Evolutionary conservation across 768 basidiomycete species (phyloP).

Genomic region (Leucocoprinus sp.): DNA sequence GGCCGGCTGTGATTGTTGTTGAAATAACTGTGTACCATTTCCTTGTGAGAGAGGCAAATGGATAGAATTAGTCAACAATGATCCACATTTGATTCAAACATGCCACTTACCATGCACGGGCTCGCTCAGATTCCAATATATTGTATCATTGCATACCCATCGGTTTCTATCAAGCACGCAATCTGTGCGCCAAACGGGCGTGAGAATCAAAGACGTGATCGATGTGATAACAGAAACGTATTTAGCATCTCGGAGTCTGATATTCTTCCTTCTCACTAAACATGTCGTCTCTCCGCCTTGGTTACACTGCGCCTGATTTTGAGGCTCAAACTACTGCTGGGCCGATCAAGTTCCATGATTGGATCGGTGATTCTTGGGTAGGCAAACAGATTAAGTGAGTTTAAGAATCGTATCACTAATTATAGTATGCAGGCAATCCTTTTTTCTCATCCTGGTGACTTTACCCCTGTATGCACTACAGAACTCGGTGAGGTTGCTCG

Average conservation of each 20-base stretch:
- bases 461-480: slow-evolving; percentile 93
- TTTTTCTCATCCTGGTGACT: slow-evolving; percentile 93
- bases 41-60: too few relatives aligned
- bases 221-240: slow-evolving; percentile 1
- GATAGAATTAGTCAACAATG: too few relatives aligned
- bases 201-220: slow-evolving; percentile 62
- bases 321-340: slow-evolving; percentile 85
- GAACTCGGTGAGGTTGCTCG: slow-evolving; percentile 95
- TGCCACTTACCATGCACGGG: too few relatives aligned
- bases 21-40: too few relatives aligned
- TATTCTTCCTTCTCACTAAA: background rate
- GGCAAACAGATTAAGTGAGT: slow-evolving; percentile 15
- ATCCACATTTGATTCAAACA: too few relatives aligned
- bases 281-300: slow-evolving; percentile 65
- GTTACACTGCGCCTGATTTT: slow-evolving; percentile 86
- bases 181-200: slow-evolving; percentile 36
- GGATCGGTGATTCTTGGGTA: slow-evolving; percentile 85
- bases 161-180: slow-evolving; percentile 27
- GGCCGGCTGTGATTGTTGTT: too few relatives aligned
- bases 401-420: slow-evolving; percentile 4
- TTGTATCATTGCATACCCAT: background rate
- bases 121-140: too few relatives aligned
- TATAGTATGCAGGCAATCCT: slow-evolving; percentile 56
- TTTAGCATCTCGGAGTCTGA: background rate
- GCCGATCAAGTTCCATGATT: slow-evolving; percentile 87